Base-by-base conservation (phyloP, 2,329 filamentous ascomycete genomes). In the Pseudocercospora macadamiae region DNA sequence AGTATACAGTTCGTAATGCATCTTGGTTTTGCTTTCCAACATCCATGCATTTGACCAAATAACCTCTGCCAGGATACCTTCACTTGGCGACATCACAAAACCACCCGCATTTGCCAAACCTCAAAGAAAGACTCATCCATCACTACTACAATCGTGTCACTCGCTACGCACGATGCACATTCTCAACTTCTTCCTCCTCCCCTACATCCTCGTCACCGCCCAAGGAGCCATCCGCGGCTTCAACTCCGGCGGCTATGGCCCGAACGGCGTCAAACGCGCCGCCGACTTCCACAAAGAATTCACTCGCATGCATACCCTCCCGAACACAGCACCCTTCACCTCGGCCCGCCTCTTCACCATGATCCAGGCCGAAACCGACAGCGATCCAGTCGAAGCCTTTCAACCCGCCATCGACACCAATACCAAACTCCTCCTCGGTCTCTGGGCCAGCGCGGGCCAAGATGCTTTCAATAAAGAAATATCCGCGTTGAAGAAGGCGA, bases 331-430 rank as follows among this genome's bases (percentile, higher is more conserved):
- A 23, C 57, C 57, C 51, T 66, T 64, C 55, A 61, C 47, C 19
- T 53, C 45, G 8, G 62, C 58, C 16, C 86, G 89, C 60, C 80
- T 91, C n/a, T 92, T 89, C 76, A 91, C 89, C 66, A 90, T 86
- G 61, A 64, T 66, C 9, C 64, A 66, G 16, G 61, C 76, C 23
- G 86, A 85, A 64, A 87, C 88, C 4, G 75, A 82, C 64, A 87
- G 82, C 75, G 81, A 81, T 26, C 82, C 86, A 67, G 91, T 89
- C 70, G 79, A 83, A 23, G 71, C 89, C 64, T 91, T 96, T 63
- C 89, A 88, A 39, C 92, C 92, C 42, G 92, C 91, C 68, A 91
- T 96, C 75, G 83, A 82, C 66, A 90, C 90, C 69, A 83, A 91
- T 68, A 96, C 90, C 2, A 82, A 83, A 42, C 83, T 97, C 23